phyloP scores from a whole-genome alignment of 1,284 basidiomycete genomes.

The Bondarzewia mesenterica region DNA sequence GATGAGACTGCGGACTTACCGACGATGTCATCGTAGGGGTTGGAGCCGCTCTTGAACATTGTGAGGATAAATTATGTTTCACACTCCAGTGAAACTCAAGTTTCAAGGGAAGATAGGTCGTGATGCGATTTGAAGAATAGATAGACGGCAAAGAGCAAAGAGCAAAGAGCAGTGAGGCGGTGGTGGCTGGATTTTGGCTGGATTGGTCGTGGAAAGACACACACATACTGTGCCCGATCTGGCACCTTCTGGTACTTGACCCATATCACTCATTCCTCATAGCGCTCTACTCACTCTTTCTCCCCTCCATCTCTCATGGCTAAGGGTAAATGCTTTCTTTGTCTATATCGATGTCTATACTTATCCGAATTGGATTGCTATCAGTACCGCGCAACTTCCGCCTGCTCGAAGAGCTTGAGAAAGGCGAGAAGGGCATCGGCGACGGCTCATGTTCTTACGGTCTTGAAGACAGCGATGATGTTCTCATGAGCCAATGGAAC shows the following conservation, averaged over 20 bases:
- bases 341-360: background rate
- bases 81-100: too few relatives aligned
- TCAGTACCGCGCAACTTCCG: constrained; percentile 95
- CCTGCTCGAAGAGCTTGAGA: constrained; percentile 95
- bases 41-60: constrained; percentile 68
- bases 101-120: too few relatives aligned
- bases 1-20: constrained; percentile 43
- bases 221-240: background rate
- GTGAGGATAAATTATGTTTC: too few relatives aligned
- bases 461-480: constrained; percentile 86
- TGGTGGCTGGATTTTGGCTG: too few relatives aligned
- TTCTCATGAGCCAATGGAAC: constrained; percentile 97
- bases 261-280: background rate
- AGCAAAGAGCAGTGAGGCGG: background rate
- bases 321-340: constrained; percentile 34
- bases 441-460: constrained; percentile 97
- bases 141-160: background rate
- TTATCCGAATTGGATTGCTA: background rate
- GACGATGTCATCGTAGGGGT: constrained; percentile 92
- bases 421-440: constrained; percentile 98
- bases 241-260: background rate
- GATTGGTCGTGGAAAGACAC: background rate
- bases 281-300: background rate
- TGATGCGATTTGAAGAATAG: too few relatives aligned
- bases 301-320: constrained; percentile 36